phyloP scores from a whole-genome alignment of 1,284 basidiomycete genomes.

The Kwoniella shivajii region DNA sequence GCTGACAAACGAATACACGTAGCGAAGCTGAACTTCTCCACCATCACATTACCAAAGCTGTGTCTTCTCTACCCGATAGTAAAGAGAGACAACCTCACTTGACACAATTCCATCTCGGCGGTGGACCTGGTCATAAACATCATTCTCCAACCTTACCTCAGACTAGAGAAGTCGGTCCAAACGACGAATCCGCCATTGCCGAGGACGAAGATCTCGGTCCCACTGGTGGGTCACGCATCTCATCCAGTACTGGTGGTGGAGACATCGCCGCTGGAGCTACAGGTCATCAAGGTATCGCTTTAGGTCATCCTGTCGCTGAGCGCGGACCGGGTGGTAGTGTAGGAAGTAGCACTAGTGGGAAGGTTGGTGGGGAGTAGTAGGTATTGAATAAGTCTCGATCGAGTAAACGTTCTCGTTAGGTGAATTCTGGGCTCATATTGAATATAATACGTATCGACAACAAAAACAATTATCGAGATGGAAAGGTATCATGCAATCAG shows the following conservation, averaged over 20 bases:
- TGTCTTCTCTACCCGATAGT: conserved; percentile 4
- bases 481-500: no score
- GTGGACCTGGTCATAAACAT: not conserved
- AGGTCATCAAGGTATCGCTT: not conserved
- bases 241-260: not conserved
- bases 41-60: conserved; percentile 31
- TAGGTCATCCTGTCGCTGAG: conserved; percentile 1
- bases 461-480: no score
- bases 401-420: no score
- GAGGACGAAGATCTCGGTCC: not conserved
- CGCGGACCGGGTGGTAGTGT: not conserved
- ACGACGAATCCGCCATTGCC: not conserved
- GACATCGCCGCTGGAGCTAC: conserved; percentile 2
- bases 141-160: conserved; percentile 2
- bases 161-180: conserved; percentile 1
- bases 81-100: conserved; percentile 13
- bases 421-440: not conserved
- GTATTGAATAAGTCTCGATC: no score
- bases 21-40: conserved; percentile 44
- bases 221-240: not conserved
- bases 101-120: conserved; percentile 18
- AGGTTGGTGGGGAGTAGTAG: conserved; percentile 13
- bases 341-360: conserved; percentile 8
- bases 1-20: not conserved
- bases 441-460: not conserved